phyloP scores from a whole-genome alignment of 2,329 filamentous ascomycete genomes.

The Rosellinia necatrix region DNA sequence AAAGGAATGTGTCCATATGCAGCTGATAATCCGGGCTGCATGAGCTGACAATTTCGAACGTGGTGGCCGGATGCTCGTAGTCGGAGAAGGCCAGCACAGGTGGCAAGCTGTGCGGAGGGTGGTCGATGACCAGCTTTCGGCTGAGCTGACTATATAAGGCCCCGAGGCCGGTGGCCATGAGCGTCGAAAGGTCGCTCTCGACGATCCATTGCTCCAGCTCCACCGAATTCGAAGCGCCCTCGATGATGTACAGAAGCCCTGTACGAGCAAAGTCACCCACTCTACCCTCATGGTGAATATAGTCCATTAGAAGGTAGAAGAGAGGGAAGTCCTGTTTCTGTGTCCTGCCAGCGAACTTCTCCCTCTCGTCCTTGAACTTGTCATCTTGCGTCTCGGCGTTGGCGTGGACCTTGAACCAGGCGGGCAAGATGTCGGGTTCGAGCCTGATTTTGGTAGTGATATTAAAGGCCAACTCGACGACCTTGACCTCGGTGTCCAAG shows the following conservation, averaged over 20 bases:
- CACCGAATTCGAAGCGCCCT: constrained; percentile 82
- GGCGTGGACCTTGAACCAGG: constrained; percentile 80
- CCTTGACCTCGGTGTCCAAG: constrained; percentile 80
- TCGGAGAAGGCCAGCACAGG: constrained; percentile 88
- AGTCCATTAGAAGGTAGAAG: constrained; percentile 94
- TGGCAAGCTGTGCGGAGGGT: constrained; percentile 75
- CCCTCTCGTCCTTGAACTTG: constrained; percentile 53
- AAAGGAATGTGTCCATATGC: constrained; percentile 92
- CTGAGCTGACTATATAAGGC: constrained; percentile 70
- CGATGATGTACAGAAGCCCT: constrained; percentile 92
- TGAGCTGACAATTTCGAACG: constrained; percentile 73
- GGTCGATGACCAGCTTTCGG: constrained; percentile 80
- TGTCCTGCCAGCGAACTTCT: constrained; percentile 80
- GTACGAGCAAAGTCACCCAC: constrained; percentile 96
- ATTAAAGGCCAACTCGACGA: constrained; percentile 93
- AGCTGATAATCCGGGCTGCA: constrained; percentile 76
- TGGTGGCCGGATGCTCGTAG: constrained; percentile 73
- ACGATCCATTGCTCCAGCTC: constrained; percentile 94
- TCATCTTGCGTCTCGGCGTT: constrained; percentile 42
- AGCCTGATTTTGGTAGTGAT: constrained; percentile 95
- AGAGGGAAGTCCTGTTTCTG: constrained; percentile 93
- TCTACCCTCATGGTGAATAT: constrained; percentile 93
- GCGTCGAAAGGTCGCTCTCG: constrained; percentile 90
- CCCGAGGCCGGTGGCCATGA: constrained; percentile 95
- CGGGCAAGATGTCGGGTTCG: constrained; percentile 81